Base-by-base conservation (phyloP, 768 basidiomycete species). In the Amanita polypyramis region DNA sequence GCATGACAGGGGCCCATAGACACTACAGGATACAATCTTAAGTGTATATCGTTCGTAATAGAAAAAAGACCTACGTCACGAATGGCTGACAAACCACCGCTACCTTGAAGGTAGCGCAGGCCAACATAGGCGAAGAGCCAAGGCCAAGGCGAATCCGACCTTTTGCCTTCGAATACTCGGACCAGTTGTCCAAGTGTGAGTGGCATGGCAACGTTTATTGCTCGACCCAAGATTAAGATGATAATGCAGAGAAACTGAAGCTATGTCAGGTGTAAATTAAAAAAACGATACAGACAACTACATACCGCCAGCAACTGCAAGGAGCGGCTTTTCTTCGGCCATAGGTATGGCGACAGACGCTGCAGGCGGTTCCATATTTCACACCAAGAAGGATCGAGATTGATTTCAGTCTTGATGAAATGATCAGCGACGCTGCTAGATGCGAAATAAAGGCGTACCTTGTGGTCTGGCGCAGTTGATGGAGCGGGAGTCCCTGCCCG, bases 1-100 rank as follows among this genome's bases (percentile, higher is more conserved):
- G 89, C 76, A 91, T 85, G 36, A 98, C 85, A 1, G 91, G 88
- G 2, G 83, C 76, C 86, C 90, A 94, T 2, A 91, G 69, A 25
- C 75, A 68, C 79, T 84, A 50, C 12, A 37, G 3, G 51, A 17
- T 17, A 30, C 11, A 54, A 36, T 34, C 17, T n/a, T 9, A 44
- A 36, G 12, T 17, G 20, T 20, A 5, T 32, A 19, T 1, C 15
- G 27, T 37, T 12, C 17, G n/a, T 52, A 42, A 43, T 36, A 11
- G 23, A 21, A 25, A 21, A 20, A 12, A 11, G 33, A 55, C 65
- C 23, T 63, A 74, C 74, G 60, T 80, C 77, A 38, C 77, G 76
- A 40, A 90, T 63, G 29, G 83, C 85, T 19, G 74, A 64, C 19
- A 95, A 64, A 20, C 91, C 91, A 19, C 85, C 86, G 45, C 75